These are phyloP conservation scores for Amborella trichopoda DNA, from an alignment of 164 flowering plant genomes.

Conservation along the genomic window DNA sequence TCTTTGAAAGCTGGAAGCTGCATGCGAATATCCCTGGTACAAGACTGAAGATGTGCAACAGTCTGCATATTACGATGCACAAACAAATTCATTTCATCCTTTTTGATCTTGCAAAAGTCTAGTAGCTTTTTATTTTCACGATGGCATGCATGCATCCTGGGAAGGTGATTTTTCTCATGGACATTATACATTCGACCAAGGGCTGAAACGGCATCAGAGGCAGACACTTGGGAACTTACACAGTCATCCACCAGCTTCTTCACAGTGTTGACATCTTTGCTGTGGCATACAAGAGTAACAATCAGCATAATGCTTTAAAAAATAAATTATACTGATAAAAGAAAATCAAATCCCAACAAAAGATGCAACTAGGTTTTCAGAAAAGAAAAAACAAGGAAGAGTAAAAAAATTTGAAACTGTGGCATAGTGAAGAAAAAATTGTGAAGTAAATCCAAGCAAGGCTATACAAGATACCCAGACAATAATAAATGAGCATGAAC, in stretches of 20 bases:
- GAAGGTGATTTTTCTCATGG: constrained; percentile 84
- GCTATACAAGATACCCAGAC: no score
- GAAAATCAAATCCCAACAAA: no score
- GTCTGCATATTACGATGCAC: constrained; percentile 84
- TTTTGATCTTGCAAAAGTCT: constrained; percentile 50
- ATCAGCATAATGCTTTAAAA: no score
- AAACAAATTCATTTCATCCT: constrained; percentile 82
- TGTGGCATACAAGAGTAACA: constrained; percentile 31
- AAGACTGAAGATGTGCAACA: constrained; percentile 55
- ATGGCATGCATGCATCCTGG: constrained; percentile 68
- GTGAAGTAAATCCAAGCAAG: no score
- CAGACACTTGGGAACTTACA: constrained; percentile 52
- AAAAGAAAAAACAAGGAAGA: no score
- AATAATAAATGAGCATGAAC: no score
- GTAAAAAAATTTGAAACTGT: no score
- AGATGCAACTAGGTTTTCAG: no score
- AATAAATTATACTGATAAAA: no score
- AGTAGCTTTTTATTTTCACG: constrained; percentile 54
- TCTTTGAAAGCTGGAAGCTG: constrained; percentile 88
- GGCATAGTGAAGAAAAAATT: no score
- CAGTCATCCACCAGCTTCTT: constrained; percentile 93
- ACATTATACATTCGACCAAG: constrained; percentile 98
- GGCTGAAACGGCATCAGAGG: constrained; percentile 99
- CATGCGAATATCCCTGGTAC: constrained; percentile 65
- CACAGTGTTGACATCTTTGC: constrained; percentile 94